Conservation (phyloP, 108 stramenopile species). For the Skeletonema tropicum region DNA sequence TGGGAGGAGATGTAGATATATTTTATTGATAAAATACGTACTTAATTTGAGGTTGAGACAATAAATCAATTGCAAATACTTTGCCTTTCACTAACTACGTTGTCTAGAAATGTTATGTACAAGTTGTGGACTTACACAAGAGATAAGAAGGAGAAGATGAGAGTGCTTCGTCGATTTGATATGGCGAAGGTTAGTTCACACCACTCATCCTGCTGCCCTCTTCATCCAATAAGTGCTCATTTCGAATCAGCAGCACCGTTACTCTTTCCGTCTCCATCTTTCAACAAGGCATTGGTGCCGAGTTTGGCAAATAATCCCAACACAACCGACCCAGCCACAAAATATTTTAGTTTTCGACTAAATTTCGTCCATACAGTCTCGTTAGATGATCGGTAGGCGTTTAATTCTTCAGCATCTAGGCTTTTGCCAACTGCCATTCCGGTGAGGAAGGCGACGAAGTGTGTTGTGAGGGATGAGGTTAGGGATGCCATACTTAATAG, state of each 20-base stretch:
- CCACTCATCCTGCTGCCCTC: too few relatives aligned
- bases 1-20: slow-evolving; percentile 1
- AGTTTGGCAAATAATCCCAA: slow-evolving; percentile 19
- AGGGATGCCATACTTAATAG: slow-evolving; percentile 31
- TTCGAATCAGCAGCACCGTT: not conserved
- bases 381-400: slow-evolving; percentile 23
- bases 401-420: slow-evolving; percentile 31
- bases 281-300: slow-evolving; percentile 16
- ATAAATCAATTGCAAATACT: too few relatives aligned
- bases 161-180: not conserved
- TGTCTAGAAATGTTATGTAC: not conserved
- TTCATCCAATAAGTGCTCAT: not conserved
- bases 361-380: slow-evolving; percentile 9
- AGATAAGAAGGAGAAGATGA: not conserved
- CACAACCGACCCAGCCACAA: slow-evolving; percentile 11
- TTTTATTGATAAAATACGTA: not conserved
- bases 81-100: too few relatives aligned
- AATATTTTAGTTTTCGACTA: slow-evolving; percentile 5
- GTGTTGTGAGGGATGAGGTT: slow-evolving; percentile 21
- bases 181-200: not conserved
- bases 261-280: slow-evolving; percentile 3
- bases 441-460: slow-evolving; percentile 23
- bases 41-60: not conserved
- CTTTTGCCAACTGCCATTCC: slow-evolving; percentile 24
- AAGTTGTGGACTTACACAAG: not conserved